These are phyloP conservation scores for Septoria petroselini DNA, from an alignment of 2,329 filamentous ascomycete genomes.

Conservation along the genomic window DNA sequence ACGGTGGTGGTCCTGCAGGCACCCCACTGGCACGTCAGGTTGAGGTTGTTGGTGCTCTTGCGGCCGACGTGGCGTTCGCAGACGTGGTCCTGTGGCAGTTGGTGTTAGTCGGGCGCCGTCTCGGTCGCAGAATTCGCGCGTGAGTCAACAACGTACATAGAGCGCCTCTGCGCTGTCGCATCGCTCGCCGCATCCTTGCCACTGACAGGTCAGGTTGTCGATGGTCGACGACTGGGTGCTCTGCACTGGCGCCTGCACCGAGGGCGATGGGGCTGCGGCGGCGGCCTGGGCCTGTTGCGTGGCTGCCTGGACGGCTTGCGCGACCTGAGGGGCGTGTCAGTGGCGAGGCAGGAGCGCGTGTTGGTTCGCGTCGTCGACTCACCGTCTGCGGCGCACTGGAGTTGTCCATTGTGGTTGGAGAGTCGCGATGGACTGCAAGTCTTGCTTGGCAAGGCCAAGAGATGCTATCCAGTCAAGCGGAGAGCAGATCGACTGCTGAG, in stretches of 20 bases:
- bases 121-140: neutral
- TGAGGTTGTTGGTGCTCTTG: slow-evolving; percentile 98
- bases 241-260: slow-evolving; percentile 32
- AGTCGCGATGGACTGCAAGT: neutral
- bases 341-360: neutral
- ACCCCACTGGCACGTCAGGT: slow-evolving; percentile 95
- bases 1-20: slow-evolving; percentile 94
- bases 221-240: slow-evolving; percentile 34
- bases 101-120: slow-evolving; percentile 10
- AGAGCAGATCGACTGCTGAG: no score
- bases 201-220: slow-evolving; percentile 57
- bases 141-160: slow-evolving; percentile 51
- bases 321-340: slow-evolving; percentile 19
- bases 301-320: slow-evolving; percentile 35
- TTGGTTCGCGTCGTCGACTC: slow-evolving; percentile 6
- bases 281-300: slow-evolving; percentile 31
- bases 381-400: slow-evolving; percentile 8
- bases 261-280: slow-evolving; percentile 29
- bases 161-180: slow-evolving; percentile 58
- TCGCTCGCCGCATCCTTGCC: slow-evolving; percentile 61
- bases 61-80: slow-evolving; percentile 97
- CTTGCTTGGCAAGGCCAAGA: slow-evolving; percentile 13
- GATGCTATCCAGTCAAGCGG: neutral
- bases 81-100: slow-evolving; percentile 73
- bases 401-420: slow-evolving; percentile 5